phyloP scores from a whole-genome alignment of 2,329 filamentous ascomycete genomes.

The Trichoderma hamatum region DNA sequence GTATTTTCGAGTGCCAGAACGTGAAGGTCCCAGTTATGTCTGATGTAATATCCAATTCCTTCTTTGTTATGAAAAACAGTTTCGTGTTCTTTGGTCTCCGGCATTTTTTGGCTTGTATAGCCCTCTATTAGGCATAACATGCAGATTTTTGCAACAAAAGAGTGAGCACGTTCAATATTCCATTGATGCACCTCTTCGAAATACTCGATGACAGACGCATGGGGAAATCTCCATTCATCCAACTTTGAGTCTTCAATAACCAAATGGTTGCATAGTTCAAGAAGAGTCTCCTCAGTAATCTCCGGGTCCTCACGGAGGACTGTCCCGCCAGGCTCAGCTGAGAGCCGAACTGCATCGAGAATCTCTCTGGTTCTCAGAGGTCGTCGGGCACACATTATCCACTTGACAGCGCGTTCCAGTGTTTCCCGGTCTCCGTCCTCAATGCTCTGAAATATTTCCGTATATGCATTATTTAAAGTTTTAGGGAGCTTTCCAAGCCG shows the following conservation, averaged over 20 bases:
- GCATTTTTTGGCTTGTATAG: too few species aligned
- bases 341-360: conserved; percentile 7
- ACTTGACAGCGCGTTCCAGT: not conserved
- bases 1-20: too few species aligned
- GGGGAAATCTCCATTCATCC: conserved; percentile 3
- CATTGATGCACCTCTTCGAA: not conserved
- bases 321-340: not conserved
- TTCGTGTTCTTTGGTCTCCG: too few species aligned
- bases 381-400: not conserved
- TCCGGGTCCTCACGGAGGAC: not conserved
- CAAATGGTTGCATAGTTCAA: not conserved
- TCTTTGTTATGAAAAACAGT: too few species aligned
- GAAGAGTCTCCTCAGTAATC: not conserved
- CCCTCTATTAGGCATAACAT: not conserved
- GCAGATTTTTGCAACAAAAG: not conserved
- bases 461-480: not conserved
- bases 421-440: not conserved
- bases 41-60: too few species aligned
- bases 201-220: conserved; percentile 18
- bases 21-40: too few species aligned
- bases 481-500: conserved; percentile 17
- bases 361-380: conserved; percentile 1
- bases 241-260: not conserved
- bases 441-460: not conserved
- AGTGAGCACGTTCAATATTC: not conserved